Evolutionary conservation across 306 rosid species (phyloP).

Genomic region (Rosa chinensis): DNA sequence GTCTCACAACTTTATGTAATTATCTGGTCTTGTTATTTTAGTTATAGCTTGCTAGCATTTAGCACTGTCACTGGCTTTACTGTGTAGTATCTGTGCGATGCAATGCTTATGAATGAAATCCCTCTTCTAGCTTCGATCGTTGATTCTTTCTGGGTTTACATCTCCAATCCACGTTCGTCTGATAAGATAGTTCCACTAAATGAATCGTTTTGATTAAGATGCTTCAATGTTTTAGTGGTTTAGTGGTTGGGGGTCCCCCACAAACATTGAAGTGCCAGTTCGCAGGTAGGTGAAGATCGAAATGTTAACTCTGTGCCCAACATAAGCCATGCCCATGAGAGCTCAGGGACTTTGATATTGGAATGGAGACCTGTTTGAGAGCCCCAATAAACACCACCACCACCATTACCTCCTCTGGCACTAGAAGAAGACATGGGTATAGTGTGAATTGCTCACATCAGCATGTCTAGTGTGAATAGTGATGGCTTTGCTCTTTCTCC

Average conservation of each 20-base stretch:
- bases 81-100: not conserved
- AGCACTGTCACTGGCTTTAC: not conserved
- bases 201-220: slow-evolving; percentile 2
- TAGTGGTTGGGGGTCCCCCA: slow-evolving; percentile 28
- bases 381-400: slow-evolving; percentile 38
- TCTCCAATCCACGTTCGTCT: not conserved
- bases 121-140: not conserved
- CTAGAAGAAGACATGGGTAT: slow-evolving; percentile 43
- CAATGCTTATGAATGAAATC: not conserved
- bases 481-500: slow-evolving; percentile 27
- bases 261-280: slow-evolving; percentile 52
- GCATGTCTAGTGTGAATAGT: slow-evolving; percentile 42
- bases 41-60: slow-evolving; percentile 17
- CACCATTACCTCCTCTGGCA: slow-evolving; percentile 23
- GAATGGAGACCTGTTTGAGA: not conserved
- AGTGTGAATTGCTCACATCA: slow-evolving; percentile 9
- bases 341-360: slow-evolving; percentile 27
- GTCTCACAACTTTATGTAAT: slow-evolving; percentile 37
- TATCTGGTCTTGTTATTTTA: slow-evolving; percentile 17
- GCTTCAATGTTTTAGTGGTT: not conserved
- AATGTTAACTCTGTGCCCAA: slow-evolving; percentile 64
- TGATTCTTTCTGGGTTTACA: not conserved
- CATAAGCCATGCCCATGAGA: slow-evolving; percentile 57
- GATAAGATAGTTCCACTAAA: slow-evolving; percentile 8
- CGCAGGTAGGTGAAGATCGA: slow-evolving; percentile 42